phyloP scores from a whole-genome alignment of 768 basidiomycete genomes.

The Candolleomyces eurysporus region DNA sequence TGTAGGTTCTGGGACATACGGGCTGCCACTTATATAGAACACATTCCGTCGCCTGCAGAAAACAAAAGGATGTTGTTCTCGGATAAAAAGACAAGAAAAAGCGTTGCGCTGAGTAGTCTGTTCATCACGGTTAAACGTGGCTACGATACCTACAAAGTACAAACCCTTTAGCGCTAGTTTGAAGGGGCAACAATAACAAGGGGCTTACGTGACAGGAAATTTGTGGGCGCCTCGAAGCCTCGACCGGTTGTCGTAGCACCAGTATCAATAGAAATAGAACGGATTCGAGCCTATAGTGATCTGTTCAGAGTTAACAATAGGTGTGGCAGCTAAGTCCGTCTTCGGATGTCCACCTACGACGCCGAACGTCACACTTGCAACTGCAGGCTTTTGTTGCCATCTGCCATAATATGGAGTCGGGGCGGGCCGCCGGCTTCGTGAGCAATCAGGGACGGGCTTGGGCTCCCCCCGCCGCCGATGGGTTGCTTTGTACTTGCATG shows the following conservation, averaged over 20 bases:
- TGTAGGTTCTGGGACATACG: not conserved
- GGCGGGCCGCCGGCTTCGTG: no score
- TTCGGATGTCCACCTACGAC: no score
- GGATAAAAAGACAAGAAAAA: not conserved
- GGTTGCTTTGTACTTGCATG: no score
- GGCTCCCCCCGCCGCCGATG: no score
- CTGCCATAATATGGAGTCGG: no score
- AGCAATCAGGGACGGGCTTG: no score
- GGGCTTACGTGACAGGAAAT: not conserved
- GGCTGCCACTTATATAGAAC: not conserved
- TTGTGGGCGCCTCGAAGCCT: not conserved
- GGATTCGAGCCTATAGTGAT: no score
- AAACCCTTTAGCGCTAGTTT: not conserved
- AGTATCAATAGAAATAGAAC: not conserved
- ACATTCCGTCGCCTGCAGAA: not conserved
- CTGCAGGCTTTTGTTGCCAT: no score
- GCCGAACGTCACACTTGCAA: no score
- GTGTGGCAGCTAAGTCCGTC: no score
- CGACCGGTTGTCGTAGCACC: constrained; percentile 1
- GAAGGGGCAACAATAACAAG: constrained; percentile 3
- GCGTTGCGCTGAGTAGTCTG: not conserved
- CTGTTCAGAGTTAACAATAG: no score
- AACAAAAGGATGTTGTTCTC: constrained; percentile 5
- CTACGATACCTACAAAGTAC: not conserved
- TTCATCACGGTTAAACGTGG: constrained; percentile 4